phyloP scores from a whole-genome alignment of 805 yeast genomes.

The Ogataea zsoltii region DNA sequence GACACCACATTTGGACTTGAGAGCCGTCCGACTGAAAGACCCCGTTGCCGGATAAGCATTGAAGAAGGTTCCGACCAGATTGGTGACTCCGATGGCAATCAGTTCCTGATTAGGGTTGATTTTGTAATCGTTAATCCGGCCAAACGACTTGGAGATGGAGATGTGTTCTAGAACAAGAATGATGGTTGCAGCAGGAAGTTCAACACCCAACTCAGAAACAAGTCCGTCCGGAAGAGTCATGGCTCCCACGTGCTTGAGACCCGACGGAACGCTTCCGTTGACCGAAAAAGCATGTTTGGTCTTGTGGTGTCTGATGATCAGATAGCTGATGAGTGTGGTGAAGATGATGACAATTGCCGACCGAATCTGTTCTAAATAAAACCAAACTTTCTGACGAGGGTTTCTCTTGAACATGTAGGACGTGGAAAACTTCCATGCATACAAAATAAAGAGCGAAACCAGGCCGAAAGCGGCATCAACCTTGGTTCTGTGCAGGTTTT shows the following conservation, averaged over 20 bases:
- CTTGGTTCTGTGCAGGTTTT: constrained; percentile 66
- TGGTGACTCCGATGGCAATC: constrained; percentile 89
- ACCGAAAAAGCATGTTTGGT: constrained; percentile 50
- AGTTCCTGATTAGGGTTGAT: constrained; percentile 92
- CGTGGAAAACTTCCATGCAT: constrained; percentile 66
- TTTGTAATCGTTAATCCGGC: constrained; percentile 87
- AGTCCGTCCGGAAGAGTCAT: constrained; percentile 65
- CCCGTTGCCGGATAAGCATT: constrained; percentile 96
- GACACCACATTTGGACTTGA: constrained; percentile 93
- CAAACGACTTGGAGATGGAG: constrained; percentile 91
- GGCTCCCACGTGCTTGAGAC: constrained; percentile 74
- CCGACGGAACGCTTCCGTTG: constrained; percentile 80
- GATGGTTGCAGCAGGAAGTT: constrained; percentile 83
- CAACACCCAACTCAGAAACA: constrained; percentile 61
- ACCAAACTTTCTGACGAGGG: constrained; percentile 61
- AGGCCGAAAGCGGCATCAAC: constrained; percentile 90
- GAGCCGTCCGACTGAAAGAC: constrained; percentile 91
- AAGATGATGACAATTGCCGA: constrained; percentile 80
- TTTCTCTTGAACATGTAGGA: constrained; percentile 60
- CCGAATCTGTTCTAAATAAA: constrained; percentile 75
- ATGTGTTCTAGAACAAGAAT: constrained; percentile 87
- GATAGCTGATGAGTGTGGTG: constrained; percentile 83
- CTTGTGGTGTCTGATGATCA: constrained; percentile 52
- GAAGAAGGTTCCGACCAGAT: constrained; percentile 88
- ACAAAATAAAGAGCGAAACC: constrained; percentile 69